phyloP scores from a whole-genome alignment of 169 alveolate species.

The Plasmodium malariae region DNA sequence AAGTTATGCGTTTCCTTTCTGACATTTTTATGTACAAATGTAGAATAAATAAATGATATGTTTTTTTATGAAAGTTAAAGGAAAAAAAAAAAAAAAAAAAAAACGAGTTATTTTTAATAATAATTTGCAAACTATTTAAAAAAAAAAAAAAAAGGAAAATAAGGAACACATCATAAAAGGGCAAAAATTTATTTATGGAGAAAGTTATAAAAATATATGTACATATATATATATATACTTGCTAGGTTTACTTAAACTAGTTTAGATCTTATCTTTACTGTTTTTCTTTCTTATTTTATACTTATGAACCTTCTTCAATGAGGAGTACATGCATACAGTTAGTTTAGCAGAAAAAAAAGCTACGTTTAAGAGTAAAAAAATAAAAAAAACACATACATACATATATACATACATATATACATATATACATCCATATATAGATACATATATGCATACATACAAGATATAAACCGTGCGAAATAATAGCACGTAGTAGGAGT shows the following conservation, averaged over 20 bases:
- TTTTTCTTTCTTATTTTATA: not conserved
- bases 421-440: no score
- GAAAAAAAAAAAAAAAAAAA: constrained; percentile 1
- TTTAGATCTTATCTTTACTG: not conserved
- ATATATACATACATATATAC: not conserved
- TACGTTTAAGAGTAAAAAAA: no score
- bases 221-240: no score
- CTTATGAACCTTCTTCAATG: not conserved
- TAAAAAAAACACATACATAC: no score
- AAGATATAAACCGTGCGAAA: no score
- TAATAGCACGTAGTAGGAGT: no score
- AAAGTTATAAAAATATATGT: not conserved
- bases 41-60: no score
- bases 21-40: no score
- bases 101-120: not conserved
- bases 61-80: no score
- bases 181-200: not conserved
- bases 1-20: not conserved
- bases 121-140: constrained; percentile 8
- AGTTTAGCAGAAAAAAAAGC: no score
- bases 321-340: not conserved
- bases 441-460: no score
- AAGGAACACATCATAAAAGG: not conserved
- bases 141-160: not conserved
- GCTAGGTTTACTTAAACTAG: not conserved